Conservation (phyloP, 495 filamentous ascomycete species). For the Peziza echinospora region DNA sequence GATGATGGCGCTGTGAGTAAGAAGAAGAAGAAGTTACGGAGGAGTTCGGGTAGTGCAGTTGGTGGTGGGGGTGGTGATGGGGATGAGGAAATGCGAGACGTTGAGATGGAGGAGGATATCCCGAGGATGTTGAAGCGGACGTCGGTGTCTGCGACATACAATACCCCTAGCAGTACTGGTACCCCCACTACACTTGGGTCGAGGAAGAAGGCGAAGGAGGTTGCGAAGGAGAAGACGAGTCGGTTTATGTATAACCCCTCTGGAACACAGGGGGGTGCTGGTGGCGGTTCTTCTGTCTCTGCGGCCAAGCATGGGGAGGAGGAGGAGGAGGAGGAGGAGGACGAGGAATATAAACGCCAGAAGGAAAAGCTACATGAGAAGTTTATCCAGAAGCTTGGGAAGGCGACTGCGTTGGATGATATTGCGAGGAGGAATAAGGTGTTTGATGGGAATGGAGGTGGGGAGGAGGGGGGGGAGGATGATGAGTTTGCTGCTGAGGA, state of each 20-base stretch:
- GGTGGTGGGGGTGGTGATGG: not conserved
- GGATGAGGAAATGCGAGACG: not conserved
- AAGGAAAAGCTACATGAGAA: conserved; percentile 60
- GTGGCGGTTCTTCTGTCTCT: too few species aligned
- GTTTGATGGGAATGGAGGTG: not conserved
- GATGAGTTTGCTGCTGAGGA: conserved; percentile 36
- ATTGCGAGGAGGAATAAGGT: not conserved
- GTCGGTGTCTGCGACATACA: not conserved
- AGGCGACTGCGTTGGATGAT: conserved; percentile 40
- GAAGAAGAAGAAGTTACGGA: not conserved
- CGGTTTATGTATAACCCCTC: conserved; percentile 9
- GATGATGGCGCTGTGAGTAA: not conserved
- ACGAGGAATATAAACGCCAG: conserved; percentile 27
- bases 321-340: conserved; percentile 23
- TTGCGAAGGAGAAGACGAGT: conserved; percentile 5
- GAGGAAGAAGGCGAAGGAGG: not conserved
- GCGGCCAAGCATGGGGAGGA: too few species aligned
- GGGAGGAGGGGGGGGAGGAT: conserved; percentile 25
- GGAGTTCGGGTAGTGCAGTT: not conserved
- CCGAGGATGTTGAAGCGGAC: not conserved
- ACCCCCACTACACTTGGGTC: too few species aligned
- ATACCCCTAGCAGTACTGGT: not conserved
- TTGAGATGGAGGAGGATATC: not conserved
- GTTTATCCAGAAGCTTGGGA: conserved; percentile 77
- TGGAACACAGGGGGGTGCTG: not conserved